These are phyloP conservation scores for Ramalina intermedia DNA, from an alignment of 495 filamentous ascomycete genomes.

Conservation along the genomic window DNA sequence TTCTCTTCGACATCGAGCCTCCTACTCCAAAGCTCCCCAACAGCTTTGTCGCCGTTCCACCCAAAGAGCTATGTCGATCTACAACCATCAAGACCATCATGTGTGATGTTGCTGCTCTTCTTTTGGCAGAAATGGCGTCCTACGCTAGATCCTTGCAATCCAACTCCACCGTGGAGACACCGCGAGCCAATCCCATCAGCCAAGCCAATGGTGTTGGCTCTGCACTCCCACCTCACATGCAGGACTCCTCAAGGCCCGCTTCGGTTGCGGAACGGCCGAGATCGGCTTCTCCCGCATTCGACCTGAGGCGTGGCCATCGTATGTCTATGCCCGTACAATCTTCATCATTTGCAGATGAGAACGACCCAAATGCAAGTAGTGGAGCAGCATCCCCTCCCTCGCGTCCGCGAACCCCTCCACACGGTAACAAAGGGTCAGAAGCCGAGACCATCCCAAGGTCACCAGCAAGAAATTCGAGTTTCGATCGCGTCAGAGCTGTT, in stretches of 20 bases:
- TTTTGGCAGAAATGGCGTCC: slow-evolving; percentile 77
- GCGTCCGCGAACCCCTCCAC: slow-evolving; percentile 40
- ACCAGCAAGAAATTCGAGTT: slow-evolving; percentile 6
- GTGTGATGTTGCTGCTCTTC: slow-evolving; percentile 73
- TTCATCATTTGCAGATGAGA: slow-evolving; percentile 35
- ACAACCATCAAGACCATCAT: slow-evolving; percentile 93
- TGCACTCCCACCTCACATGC: slow-evolving; percentile 7
- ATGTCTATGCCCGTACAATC: slow-evolving; percentile 68
- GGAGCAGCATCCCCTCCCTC: slow-evolving; percentile 30
- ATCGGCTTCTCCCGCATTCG: slow-evolving; percentile 5
- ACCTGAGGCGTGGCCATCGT: slow-evolving; percentile 27
- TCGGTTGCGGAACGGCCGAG: slow-evolving; percentile 5
- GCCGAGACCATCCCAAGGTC: neutral
- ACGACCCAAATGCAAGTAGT: slow-evolving; percentile 39
- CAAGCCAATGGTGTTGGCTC: slow-evolving; percentile 5
- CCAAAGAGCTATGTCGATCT: slow-evolving; percentile 49
- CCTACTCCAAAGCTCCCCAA: slow-evolving; percentile 31
- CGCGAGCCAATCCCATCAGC: slow-evolving; percentile 5
- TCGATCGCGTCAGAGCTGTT: slow-evolving; percentile 24
- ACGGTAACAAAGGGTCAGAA: slow-evolving; percentile 48
- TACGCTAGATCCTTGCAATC: slow-evolving; percentile 76
- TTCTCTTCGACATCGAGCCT: slow-evolving; percentile 59
- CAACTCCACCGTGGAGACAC: slow-evolving; percentile 54
- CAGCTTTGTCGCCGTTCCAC: slow-evolving; percentile 57
- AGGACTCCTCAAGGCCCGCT: neutral